phyloP scores from a whole-genome alignment of 2,329 filamentous ascomycete genomes.

The Neobulgaria alba region DNA sequence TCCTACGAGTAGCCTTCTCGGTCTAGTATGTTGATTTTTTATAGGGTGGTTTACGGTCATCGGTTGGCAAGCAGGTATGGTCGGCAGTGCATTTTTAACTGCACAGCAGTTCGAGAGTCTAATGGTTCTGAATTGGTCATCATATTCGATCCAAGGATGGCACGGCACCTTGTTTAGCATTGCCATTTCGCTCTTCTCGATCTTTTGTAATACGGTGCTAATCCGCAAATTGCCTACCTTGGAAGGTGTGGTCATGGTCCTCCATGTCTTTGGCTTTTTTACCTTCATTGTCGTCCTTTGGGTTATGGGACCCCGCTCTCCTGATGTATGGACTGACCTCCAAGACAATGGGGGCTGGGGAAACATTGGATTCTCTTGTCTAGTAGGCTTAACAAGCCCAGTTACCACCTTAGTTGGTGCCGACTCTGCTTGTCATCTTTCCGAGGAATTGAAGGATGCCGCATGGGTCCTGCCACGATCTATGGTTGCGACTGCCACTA shows the following conservation, averaged over 20 bases:
- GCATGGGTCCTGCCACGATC: slow-evolving; percentile 37
- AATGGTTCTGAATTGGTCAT: slow-evolving; percentile 32
- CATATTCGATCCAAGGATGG: slow-evolving; percentile 35
- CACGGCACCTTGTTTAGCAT: slow-evolving; percentile 42
- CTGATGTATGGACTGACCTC: slow-evolving; percentile 34
- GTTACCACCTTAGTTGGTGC: neutral
- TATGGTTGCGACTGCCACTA: slow-evolving; percentile 36
- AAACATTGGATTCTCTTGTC: slow-evolving; percentile 33
- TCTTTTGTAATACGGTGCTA: slow-evolving; percentile 42
- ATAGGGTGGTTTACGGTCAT: slow-evolving; percentile 45
- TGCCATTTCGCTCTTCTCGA: slow-evolving; percentile 37
- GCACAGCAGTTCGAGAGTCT: slow-evolving; percentile 40
- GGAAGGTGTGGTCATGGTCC: slow-evolving; percentile 39
- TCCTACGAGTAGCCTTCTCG: no score
- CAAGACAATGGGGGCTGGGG: slow-evolving; percentile 37
- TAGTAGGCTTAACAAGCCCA: neutral
- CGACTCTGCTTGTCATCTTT: no score
- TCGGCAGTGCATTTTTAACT: slow-evolving; percentile 49
- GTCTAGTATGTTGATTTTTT: no score
- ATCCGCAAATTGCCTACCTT: slow-evolving; percentile 37
- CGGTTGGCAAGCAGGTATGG: slow-evolving; percentile 69
- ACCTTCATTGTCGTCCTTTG: slow-evolving; percentile 26
- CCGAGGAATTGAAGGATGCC: slow-evolving; percentile 42
- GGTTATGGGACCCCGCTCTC: slow-evolving; percentile 23
- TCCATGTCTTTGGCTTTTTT: slow-evolving; percentile 35